A percentile compares a stretch with the other conserved stretches of the same genome.
phyloP scores from a whole-genome alignment of 2,329 filamentous ascomycete species.

The Scortechinia acanthostroma region DNA sequence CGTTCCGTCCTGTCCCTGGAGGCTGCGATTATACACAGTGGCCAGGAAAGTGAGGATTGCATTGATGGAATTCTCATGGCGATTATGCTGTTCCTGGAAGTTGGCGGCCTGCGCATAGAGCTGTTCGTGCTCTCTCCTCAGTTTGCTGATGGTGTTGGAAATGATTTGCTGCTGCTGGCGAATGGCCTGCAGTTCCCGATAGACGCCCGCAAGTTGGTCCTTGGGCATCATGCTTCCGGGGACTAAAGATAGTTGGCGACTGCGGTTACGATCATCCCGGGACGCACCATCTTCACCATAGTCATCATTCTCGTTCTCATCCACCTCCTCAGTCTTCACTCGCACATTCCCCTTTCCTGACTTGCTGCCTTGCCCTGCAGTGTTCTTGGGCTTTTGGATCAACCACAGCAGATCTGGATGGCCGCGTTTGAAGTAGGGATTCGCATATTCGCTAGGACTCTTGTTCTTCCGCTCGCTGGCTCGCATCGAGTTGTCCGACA shows the following conservation, averaged over 20 bases:
- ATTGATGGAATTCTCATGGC: slow-evolving; percentile 98
- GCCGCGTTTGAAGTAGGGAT: slow-evolving; percentile 89
- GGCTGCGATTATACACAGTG: slow-evolving; percentile 87
- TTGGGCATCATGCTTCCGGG: slow-evolving; percentile 44
- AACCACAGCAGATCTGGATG: slow-evolving; percentile 90
- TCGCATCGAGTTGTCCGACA: slow-evolving; percentile 96
- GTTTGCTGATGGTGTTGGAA: slow-evolving; percentile 69
- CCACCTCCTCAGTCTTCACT: slow-evolving; percentile 46
- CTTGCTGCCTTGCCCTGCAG: not conserved
- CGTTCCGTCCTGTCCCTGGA: slow-evolving; percentile 73
- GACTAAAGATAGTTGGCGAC: slow-evolving; percentile 21
- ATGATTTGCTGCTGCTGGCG: slow-evolving; percentile 83
- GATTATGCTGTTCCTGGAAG: slow-evolving; percentile 85
- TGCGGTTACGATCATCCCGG: slow-evolving; percentile 26
- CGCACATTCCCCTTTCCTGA: not conserved
- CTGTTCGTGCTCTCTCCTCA: slow-evolving; percentile 80
- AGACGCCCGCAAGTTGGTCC: slow-evolving; percentile 72
- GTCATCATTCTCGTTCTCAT: slow-evolving; percentile 54
- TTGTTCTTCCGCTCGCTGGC: slow-evolving; percentile 96
- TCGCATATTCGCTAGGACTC: slow-evolving; percentile 95
- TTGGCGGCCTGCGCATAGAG: slow-evolving; percentile 80
- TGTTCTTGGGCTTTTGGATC: slow-evolving; percentile 85
- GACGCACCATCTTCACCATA: slow-evolving; percentile 60
- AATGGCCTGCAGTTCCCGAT: slow-evolving; percentile 73
- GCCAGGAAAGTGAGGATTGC: slow-evolving; percentile 96